Conservation (phyloP, 768 basidiomycete species). For the Pulveroboletus sp. region DNA sequence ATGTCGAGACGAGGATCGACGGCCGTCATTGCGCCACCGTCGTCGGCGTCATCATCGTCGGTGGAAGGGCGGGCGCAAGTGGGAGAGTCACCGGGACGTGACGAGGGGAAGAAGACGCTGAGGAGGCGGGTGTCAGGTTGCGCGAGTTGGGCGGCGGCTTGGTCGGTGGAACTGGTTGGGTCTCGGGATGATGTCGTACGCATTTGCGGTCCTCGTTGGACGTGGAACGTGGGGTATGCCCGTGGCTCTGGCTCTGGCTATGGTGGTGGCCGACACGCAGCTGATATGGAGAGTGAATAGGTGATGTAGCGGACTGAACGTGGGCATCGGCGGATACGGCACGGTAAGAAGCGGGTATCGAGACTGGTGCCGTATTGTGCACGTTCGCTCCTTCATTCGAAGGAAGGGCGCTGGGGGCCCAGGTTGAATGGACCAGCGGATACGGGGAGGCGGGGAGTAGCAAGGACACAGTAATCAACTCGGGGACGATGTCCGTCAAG, state of each 20-base stretch:
- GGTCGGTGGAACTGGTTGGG: conserved; percentile 13
- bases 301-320: conserved; percentile 4
- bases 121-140: conserved; percentile 53
- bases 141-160: conserved; percentile 39
- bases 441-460: conserved; percentile 20
- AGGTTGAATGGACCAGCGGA: conserved; percentile 36
- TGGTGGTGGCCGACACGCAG: conserved; percentile 14
- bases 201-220: conserved; percentile 23
- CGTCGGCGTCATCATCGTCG: conserved; percentile 42
- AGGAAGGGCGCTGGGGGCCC: conserved; percentile 41
- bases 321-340: conserved; percentile 26
- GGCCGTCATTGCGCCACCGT: conserved; percentile 41
- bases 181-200: conserved; percentile 15
- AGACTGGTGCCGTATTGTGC: conserved; percentile 8
- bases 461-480: conserved; percentile 26
- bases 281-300: conserved; percentile 24
- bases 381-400: conserved; percentile 12
- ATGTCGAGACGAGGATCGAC: conserved; percentile 36
- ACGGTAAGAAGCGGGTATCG: conserved; percentile 25
- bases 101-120: conserved; percentile 54
- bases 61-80: conserved; percentile 31
- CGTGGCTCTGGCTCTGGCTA: too few species aligned
- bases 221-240: conserved; percentile 14
- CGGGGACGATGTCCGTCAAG: conserved; percentile 46
- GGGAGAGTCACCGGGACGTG: conserved; percentile 32